Evolutionary conservation across 176 grass and related monocot genomes (phyloP).

Genomic region (Lolium perenne): DNA sequence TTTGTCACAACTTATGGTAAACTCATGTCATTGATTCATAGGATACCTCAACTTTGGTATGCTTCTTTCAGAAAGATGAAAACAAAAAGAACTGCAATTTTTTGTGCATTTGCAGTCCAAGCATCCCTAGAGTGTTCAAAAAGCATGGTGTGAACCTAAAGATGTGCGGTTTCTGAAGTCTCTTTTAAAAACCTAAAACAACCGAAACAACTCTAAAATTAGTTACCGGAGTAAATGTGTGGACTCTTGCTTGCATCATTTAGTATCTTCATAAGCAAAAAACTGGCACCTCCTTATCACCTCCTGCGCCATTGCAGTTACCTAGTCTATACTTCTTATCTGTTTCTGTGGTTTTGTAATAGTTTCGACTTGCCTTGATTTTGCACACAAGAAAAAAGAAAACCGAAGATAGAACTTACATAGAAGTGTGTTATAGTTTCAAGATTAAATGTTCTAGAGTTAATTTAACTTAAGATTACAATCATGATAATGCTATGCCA

Average conservation of each 20-base stretch:
- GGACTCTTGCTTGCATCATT: background rate
- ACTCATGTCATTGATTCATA: background rate
- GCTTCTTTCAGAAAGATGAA: background rate
- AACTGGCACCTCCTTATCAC: background rate
- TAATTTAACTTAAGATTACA: background rate
- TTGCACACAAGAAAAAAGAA: background rate
- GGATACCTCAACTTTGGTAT: background rate
- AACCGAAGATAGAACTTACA: too few species aligned
- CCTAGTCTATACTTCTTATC: background rate
- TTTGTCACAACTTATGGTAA: background rate
- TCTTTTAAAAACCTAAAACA: background rate
- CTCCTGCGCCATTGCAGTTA: background rate
- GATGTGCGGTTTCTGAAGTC: background rate
- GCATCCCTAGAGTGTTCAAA: background rate
- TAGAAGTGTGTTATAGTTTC: too few species aligned
- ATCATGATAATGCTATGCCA: background rate
- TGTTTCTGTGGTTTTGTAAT: background rate
- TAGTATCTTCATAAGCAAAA: background rate
- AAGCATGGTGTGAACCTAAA: background rate
- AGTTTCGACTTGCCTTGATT: background rate
- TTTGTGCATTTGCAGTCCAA: slow-evolving; percentile 6
- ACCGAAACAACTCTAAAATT: background rate
- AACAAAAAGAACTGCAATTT: background rate
- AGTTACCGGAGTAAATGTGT: background rate
- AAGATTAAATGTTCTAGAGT: too few species aligned